Base-by-base conservation (phyloP, 2,329 filamentous ascomycete species). In the Phaeosphaeria sp. region DNA sequence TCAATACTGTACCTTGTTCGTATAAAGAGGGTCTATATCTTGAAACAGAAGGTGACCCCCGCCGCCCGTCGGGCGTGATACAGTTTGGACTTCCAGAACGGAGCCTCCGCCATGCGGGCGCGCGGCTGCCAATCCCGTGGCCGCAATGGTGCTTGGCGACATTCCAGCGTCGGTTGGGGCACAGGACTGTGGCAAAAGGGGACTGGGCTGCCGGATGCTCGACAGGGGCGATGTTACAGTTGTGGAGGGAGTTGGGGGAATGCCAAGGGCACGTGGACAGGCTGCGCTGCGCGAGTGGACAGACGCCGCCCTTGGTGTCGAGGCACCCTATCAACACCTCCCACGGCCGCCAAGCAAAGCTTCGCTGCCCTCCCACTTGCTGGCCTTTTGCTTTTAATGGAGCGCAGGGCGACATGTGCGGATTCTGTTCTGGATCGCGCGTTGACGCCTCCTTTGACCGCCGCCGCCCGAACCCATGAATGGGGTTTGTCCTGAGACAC, bases 311-410 rank as follows among this genome's bases (percentile, higher is more conserved):
- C 21, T 48, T 33, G 30, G 33, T 44, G 6, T 22, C 17, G n/a
- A 49, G 39, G 46, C 52, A 55, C 25, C 52, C 52, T 49, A 50
- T 55, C 52, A 55, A 11, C 46, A 57, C 27, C 52, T 53, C 45
- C 24, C 51, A 47, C n/a, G 15, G 48, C 42, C 24, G 58, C 63
- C 60, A 61, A 65, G 60, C 44, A 61, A 57, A 59, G 56, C 59
- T 60, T 60, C 59, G 55, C 53, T 46, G 27, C 43, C 9, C 43
- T 24, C 44, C 49, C 54, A 42, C 43, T 56, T 46, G 53, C 47
- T 49, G 21, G 56, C 43, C 52, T 48, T 49, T 62, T 64, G 53
- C 61, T 66, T 59, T 63, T 66, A 57, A 60, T 53, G 51, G 49
- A 36, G 51, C 57, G 39, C 52, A 46, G 42, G 43, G 61, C 55